Base-by-base conservation (phyloP, 257 asterid species). In the Primulina eburnea region DNA sequence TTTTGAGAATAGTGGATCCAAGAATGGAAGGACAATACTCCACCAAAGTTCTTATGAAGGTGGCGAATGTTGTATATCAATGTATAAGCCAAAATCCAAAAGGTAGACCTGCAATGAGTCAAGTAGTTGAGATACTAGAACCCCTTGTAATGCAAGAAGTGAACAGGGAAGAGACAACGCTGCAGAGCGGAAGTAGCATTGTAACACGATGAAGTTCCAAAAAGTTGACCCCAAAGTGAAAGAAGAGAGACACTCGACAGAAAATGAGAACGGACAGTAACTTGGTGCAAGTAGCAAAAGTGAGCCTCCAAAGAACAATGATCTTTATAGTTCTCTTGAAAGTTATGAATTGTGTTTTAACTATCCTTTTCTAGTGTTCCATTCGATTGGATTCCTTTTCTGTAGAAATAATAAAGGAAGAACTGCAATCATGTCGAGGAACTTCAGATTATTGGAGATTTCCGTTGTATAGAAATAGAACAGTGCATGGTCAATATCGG, bases 61-160 rank as follows among this genome's bases (percentile, higher is more conserved):
- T 90, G 74, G 96, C 99, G 29, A 85, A 83, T 67, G 84, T 93
- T 33, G 86, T 95, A n/a, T 89, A 87, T 69, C 96, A 83, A 68
- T 90, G 99, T 64, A 95, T 93, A 61, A 93, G 97, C 81, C 96
- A 90, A 72, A 90, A 90, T 83, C 96, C 99, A 0, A 90, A 82
- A 76, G 92, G 96, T 12, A 78, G 99, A 82, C 99, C 99, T 21
- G 78, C 76, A 4, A 93, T 93, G 92, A 84, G 84, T 62, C 95
- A 89, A 67, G 97, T 89, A 28, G 90, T 90, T 10, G 96, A 90
- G 76, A 86, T 88, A 67, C 96, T 93, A 4, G 96, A 89, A 73
- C 83, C 89, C 29, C 82, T 93, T 62, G 90, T 87, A 37, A 67
- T 85, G 2, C 87, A 82, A 68, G 84, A 80, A 57, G 76, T 59